A percentile compares a stretch with the other conserved stretches of the same genome.
Evolutionary conservation across 306 rosid species (phyloP).

Genomic region (Citrullus amarus): DNA sequence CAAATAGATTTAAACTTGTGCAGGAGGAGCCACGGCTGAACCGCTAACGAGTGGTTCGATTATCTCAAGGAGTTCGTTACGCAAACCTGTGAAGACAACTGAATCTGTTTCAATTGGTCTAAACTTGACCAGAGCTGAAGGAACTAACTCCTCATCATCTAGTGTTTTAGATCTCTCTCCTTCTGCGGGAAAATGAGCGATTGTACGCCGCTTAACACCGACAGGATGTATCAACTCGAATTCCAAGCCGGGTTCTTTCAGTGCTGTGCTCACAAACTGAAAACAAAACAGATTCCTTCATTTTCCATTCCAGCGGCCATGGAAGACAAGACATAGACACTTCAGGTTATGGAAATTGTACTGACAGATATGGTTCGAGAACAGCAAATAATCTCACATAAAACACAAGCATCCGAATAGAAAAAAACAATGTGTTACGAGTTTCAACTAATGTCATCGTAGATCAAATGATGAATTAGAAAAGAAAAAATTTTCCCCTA

Average conservation of each 20-base stretch:
- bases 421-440: neutral
- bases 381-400: neutral
- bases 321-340: neutral
- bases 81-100: constrained; percentile 66
- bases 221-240: constrained; percentile 80
- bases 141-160: constrained; percentile 79
- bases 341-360: neutral
- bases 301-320: neutral
- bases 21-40: constrained; percentile 29
- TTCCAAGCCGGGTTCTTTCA: constrained; percentile 67
- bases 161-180: constrained; percentile 47
- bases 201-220: constrained; percentile 45
- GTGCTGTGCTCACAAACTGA: constrained; percentile 65
- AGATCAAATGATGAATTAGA: neutral
- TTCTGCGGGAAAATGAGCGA: constrained; percentile 42
- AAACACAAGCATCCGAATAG: neutral
- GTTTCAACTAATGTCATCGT: neutral
- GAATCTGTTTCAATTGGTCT: constrained; percentile 85
- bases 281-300: neutral
- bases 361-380: neutral
- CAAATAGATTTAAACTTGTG: constrained; percentile 4
- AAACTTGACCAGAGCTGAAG: constrained; percentile 84
- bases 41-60: constrained; percentile 65
- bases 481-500: neutral
- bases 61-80: constrained; percentile 69